Base-by-base conservation (phyloP, 1,139 yeast genomes). In the Yamadazyma membranifaciens region DNA sequence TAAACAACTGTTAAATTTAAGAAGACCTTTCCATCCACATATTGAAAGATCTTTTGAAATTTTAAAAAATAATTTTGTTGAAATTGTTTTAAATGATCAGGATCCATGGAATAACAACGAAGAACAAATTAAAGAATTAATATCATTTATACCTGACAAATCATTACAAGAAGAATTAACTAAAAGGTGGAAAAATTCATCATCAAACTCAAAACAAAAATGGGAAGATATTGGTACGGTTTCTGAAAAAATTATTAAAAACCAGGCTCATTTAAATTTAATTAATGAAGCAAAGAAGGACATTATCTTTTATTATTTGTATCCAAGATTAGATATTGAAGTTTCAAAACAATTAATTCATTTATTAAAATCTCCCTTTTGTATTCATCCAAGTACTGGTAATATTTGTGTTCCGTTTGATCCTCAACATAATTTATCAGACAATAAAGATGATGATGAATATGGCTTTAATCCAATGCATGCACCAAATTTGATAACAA, bases 361-460 rank as follows among this genome's bases (percentile, higher is more conserved):
- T 68, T 82, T 92, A 66, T 77, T 92, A 54, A 92, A 92, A 59
- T 86, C 98, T 1, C 99, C 99, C n/a, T 92, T 94, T 61, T 92
- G 98, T 69, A 83, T 92, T 37, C 99, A 92, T 59, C 99, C 99
- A 1, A 83, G 89, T 6, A 94, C 99, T 0, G 98, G 97, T n/a
- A 86, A 89, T 52, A 87, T 92, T 4, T 92, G 98, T 78, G 97
- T 94, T 6, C 97, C 98, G 0, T 89, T 92, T 53, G 87, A 83
- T 55, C 80, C 87, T 1, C 16, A 56, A 49, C 29, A 59, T 56
- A 51, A 76, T 47, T 51, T 69, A 25, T 58, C 67, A 2, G 61
- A 56, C n/a, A 59, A 67, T 41, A 41, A 48, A 9, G 65, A 62
- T 1, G 72, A 70, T 46, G 75, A 69, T 45, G 60, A 46, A 0